Conservation (phyloP, 2,329 filamentous ascomycete species). For the Colletotrichum caudatum region DNA sequence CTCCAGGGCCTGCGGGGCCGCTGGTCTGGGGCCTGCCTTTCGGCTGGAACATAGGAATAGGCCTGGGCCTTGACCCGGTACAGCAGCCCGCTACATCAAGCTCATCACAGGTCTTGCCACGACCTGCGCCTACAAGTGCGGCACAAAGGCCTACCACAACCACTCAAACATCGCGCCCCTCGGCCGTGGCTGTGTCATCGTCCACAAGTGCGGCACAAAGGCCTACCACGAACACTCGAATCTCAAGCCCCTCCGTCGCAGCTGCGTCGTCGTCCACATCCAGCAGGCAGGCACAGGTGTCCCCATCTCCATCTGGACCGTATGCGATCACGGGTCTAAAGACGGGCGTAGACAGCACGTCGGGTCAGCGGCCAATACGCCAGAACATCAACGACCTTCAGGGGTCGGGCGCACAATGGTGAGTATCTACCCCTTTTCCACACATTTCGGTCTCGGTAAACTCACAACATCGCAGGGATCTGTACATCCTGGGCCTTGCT, state of each 20-base stretch:
- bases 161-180: neutral
- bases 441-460: neutral
- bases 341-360: slow-evolving; percentile 16
- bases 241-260: neutral
- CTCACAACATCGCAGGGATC: slow-evolving; percentile 48
- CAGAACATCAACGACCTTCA: slow-evolving; percentile 21
- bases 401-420: slow-evolving; percentile 22
- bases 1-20: neutral
- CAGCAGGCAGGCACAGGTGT: slow-evolving; percentile 14
- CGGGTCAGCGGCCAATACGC: slow-evolving; percentile 16
- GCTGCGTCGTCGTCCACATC: slow-evolving; percentile 7
- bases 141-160: no score
- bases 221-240: neutral
- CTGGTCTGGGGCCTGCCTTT: neutral
- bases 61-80: neutral
- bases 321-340: slow-evolving; percentile 22
- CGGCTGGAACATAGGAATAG: neutral
- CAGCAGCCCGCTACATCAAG: neutral
- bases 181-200: slow-evolving; percentile 4
- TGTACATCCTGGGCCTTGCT: slow-evolving; percentile 70
- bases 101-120: slow-evolving; percentile 2
- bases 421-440: neutral
- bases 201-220: slow-evolving; percentile 7
- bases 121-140: neutral
- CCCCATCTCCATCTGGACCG: slow-evolving; percentile 11